Base-by-base conservation (phyloP, 1,284 basidiomycete genomes). In the Tylopilus orsonianus region DNA sequence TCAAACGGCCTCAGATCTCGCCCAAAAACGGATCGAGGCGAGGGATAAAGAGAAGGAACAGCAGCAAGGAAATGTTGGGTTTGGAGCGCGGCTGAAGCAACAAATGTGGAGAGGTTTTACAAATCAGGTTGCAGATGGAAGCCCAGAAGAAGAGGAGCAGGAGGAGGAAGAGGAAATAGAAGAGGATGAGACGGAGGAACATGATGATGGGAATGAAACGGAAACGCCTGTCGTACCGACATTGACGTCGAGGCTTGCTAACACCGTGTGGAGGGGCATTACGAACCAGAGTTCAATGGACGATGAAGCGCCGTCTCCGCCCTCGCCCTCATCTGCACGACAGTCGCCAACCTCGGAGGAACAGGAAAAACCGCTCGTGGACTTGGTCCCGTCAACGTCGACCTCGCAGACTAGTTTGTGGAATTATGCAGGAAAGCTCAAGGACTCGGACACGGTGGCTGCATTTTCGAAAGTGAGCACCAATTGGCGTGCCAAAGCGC, bases 201-300 rank as follows among this genome's bases (percentile, higher is more conserved):
- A 59, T 12, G 70, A 75, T 16, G 74, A 77, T 12, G 71, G 72
- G n/a, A 69, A 75, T 46, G 71, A 74, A 48, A 73, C 71, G 6
- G 73, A 77, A 57, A 74, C 67, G 4, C 66, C 70, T 29, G 44
- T 52, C 44, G 61, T 63, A 1, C 56, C 74, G 12, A 73, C 73
- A 8, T 55, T 86, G 40, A 75, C 78, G 10, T 77, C 79, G 29
- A 74, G 79, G 35, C 61, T 87, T 10, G 79, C 82, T 8, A 78
- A 69, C 45, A 79, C 77, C 12, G 76, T 88, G 14, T 87, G 85
- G 83, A 75, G 77, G 57, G 85, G 86, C 8, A 82, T 89, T 53
- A 87, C 83, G 2, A 89, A 87, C 57, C 81, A 85, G 62, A 79
- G 75, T 46, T 79, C 83, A 1, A 84, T 85, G 83, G 84, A 85